phyloP scores from a whole-genome alignment of 1,139 yeast genomes.

The Meyerozyma sp. region DNA sequence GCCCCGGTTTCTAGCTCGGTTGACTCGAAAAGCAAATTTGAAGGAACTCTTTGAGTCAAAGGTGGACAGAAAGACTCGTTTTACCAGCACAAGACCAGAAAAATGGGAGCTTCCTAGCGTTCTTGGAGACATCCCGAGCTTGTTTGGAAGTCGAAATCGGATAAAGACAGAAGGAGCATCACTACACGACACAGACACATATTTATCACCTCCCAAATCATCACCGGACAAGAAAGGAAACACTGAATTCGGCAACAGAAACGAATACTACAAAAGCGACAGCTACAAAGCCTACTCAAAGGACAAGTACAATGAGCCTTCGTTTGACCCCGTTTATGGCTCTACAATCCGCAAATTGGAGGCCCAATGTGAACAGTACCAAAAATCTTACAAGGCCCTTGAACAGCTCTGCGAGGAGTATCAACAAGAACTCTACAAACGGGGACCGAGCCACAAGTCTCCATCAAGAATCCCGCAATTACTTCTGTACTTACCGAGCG shows the following conservation, averaged over 20 bases:
- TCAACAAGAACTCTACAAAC: conserved; percentile 16
- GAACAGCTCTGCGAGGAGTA: conserved; percentile 20
- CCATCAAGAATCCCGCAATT: background rate
- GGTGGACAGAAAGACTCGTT: conserved; percentile 14
- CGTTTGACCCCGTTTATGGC: background rate
- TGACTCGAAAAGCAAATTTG: conserved; percentile 20
- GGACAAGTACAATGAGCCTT: background rate
- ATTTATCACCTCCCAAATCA: background rate
- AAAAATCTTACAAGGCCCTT: background rate
- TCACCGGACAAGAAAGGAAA: background rate
- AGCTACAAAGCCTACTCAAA: background rate
- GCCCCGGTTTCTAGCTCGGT: conserved; percentile 22
- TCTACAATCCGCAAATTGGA: background rate
- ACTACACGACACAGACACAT: background rate
- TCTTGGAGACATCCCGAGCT: conserved; percentile 6
- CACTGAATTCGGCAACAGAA: background rate
- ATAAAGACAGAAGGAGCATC: conserved; percentile 7
- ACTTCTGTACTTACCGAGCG: background rate
- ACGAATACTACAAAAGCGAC: background rate
- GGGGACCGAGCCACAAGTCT: conserved; percentile 11
- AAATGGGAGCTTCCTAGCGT: conserved; percentile 2
- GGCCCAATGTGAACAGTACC: conserved; percentile 1
- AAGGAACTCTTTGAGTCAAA: conserved; percentile 21
- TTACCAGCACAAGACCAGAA: conserved; percentile 2
- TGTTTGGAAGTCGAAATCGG: conserved; percentile 17